Evolutionary conservation across 2,329 filamentous ascomycete species (phyloP).

Genomic region (Penicillium sp.): DNA sequence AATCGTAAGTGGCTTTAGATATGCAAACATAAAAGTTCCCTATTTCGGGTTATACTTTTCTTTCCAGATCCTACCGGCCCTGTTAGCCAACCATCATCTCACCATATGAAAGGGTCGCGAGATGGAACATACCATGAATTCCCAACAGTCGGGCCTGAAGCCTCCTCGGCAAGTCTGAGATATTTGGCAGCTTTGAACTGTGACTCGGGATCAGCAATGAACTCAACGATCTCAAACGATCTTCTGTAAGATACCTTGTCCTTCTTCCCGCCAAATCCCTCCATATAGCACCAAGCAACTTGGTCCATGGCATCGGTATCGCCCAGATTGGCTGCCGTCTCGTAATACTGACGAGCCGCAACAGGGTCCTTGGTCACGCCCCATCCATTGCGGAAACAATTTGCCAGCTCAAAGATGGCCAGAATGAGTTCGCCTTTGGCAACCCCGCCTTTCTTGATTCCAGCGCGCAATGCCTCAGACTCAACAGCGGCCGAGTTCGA

Average conservation of each 20-base stretch:
- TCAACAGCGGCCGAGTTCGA: conserved; percentile 86
- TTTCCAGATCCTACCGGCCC: background rate
- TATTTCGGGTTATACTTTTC: background rate
- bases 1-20: background rate
- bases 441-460: conserved; percentile 85
- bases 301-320: conserved; percentile 98
- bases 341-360: conserved; percentile 87
- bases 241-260: conserved; percentile 70
- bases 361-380: conserved; percentile 79
- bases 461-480: conserved; percentile 74
- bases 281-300: conserved; percentile 87
- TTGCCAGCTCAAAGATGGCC: conserved; percentile 82
- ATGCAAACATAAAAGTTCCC: background rate
- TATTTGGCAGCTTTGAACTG: conserved; percentile 68
- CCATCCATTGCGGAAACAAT: conserved; percentile 85
- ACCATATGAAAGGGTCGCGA: background rate
- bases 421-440: conserved; percentile 95
- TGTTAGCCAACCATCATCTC: background rate
- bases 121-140: conserved; percentile 79
- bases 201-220: conserved; percentile 9
- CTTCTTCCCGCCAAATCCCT: conserved; percentile 96
- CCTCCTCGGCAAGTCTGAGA: conserved; percentile 83
- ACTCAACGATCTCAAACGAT: background rate
- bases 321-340: conserved; percentile 92
- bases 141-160: conserved; percentile 82